Percentiles rank a stretch among this genome's conserved stretches.
Conservation (phyloP, 2,329 filamentous ascomycete species). For the Pseudogymnoascus pannorum region DNA sequence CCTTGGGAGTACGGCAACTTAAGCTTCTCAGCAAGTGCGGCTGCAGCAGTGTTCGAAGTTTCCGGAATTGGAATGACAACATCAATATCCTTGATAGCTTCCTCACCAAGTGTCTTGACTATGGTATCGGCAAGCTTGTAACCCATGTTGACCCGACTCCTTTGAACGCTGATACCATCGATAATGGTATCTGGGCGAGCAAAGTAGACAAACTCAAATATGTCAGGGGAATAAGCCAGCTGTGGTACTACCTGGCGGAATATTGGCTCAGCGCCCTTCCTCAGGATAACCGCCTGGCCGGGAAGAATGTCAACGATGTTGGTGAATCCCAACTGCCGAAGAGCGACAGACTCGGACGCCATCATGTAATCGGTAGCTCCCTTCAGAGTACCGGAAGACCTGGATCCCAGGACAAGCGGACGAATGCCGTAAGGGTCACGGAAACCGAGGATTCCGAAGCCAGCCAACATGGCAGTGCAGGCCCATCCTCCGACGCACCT, state of each 20-base stretch:
- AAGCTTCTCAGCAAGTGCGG: conserved; percentile 65
- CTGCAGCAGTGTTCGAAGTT: conserved; percentile 75
- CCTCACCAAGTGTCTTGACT: conserved; percentile 56
- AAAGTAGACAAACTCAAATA: conserved; percentile 86
- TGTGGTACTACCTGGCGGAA: conserved; percentile 67
- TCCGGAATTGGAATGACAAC: conserved; percentile 78
- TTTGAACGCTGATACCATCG: conserved; percentile 81
- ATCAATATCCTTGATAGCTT: conserved; percentile 70
- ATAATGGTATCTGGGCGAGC: conserved; percentile 74
- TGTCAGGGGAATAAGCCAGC: conserved; percentile 71
- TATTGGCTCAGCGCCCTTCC: conserved; percentile 66
- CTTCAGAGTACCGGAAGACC: conserved; percentile 55
- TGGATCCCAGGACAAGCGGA: conserved; percentile 70
- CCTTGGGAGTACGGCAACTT: conserved; percentile 72
- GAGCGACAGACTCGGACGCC: conserved; percentile 79
- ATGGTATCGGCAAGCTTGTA: conserved; percentile 70
- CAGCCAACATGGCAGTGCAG: conserved; percentile 74
- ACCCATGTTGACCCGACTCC: conserved; percentile 81
- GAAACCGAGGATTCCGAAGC: conserved; percentile 74
- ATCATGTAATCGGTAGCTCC: conserved; percentile 78
- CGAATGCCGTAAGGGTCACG: conserved; percentile 76
- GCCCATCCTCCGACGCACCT: conserved; percentile 70
- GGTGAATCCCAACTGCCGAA: conserved; percentile 72
- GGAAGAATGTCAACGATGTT: conserved; percentile 72
- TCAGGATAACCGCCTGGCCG: conserved; percentile 77